These are phyloP conservation scores for Corynespora cassiicola DNA, from an alignment of 2,329 filamentous ascomycete species.

Conservation along the genomic window DNA sequence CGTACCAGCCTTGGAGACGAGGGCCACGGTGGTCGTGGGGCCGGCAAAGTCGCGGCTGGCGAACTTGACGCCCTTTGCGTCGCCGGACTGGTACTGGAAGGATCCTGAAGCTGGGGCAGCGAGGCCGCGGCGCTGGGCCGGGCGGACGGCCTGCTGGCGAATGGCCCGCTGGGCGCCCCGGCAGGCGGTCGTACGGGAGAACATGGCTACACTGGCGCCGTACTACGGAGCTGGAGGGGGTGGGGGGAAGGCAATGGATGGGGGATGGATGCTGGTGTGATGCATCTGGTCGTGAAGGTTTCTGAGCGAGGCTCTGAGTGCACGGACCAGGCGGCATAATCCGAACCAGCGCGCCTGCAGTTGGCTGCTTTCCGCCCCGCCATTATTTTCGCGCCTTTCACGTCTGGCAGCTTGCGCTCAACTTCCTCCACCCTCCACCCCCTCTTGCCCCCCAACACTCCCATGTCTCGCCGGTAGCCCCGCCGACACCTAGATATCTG, in stretches of 20 bases:
- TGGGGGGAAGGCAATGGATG: slow-evolving; percentile 57
- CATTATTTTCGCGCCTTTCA: slow-evolving; percentile 9
- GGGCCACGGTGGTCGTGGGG: slow-evolving; percentile 86
- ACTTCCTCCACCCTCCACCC: not conserved
- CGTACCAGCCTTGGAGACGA: slow-evolving; percentile 94
- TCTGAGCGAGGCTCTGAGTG: not conserved
- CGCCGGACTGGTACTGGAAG: slow-evolving; percentile 86
- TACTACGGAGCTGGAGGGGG: slow-evolving; percentile 52
- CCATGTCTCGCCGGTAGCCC: slow-evolving; percentile 42
- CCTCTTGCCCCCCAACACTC: slow-evolving; percentile 11
- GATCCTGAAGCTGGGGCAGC: slow-evolving; percentile 74
- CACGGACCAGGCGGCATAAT: slow-evolving; percentile 14
- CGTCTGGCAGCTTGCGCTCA: slow-evolving; percentile 4
- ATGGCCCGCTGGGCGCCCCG: slow-evolving; percentile 69
- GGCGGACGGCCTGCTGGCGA: slow-evolving; percentile 63
- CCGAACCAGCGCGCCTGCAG: slow-evolving; percentile 13
- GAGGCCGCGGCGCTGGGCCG: slow-evolving; percentile 65
- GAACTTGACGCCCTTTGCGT: slow-evolving; percentile 88
- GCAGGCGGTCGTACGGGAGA: slow-evolving; percentile 71
- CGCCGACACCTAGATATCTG: slow-evolving; percentile 38
- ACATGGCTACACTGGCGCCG: slow-evolving; percentile 60
- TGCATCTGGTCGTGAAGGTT: slow-evolving; percentile 5
- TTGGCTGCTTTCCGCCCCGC: slow-evolving; percentile 15
- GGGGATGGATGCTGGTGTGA: slow-evolving; percentile 20
- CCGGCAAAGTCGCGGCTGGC: slow-evolving; percentile 88